phyloP scores from a whole-genome alignment of 176 grass and related monocot genomes.

The Aegilops bicornis region DNA sequence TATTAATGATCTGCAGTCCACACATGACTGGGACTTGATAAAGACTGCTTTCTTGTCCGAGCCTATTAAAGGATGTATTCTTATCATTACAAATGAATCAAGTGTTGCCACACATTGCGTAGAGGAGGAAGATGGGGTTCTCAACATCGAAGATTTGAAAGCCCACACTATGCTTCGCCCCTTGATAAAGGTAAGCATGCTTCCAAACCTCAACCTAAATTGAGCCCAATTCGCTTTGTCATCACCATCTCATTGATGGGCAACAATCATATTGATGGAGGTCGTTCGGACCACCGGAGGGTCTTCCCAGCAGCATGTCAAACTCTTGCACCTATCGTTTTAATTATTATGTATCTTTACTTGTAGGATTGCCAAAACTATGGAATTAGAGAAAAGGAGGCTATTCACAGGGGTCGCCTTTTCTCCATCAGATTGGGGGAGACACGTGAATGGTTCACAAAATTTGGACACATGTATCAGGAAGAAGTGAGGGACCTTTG shows the following conservation, averaged over 20 bases:
- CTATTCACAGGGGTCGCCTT: background rate
- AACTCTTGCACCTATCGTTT: background rate
- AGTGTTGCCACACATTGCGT: too few relatives aligned
- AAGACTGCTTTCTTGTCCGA: too few relatives aligned
- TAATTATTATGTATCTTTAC: background rate
- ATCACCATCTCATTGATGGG: background rate
- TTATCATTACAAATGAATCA: too few relatives aligned
- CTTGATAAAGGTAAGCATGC: too few relatives aligned
- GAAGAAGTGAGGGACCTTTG: rapidly evolving
- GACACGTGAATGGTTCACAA: background rate
- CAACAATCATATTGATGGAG: background rate
- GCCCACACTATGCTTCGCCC: too few relatives aligned
- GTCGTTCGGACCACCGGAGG: background rate
- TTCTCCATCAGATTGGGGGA: background rate
- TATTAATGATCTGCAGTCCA: too few relatives aligned
- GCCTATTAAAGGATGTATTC: too few relatives aligned
- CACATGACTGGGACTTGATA: too few relatives aligned
- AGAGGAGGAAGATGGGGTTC: too few relatives aligned
- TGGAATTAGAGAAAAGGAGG: background rate
- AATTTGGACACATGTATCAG: background rate
- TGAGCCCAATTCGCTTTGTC: background rate
- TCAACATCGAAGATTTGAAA: too few relatives aligned
- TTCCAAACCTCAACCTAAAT: too few relatives aligned
- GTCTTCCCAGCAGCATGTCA: too few relatives aligned
- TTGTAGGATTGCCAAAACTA: background rate